Evolutionary conservation across 2,329 filamentous ascomycete species (phyloP), one percentile per base, ranked within the genome.

Genomic region (Botryosphaeria agaves): DNA sequence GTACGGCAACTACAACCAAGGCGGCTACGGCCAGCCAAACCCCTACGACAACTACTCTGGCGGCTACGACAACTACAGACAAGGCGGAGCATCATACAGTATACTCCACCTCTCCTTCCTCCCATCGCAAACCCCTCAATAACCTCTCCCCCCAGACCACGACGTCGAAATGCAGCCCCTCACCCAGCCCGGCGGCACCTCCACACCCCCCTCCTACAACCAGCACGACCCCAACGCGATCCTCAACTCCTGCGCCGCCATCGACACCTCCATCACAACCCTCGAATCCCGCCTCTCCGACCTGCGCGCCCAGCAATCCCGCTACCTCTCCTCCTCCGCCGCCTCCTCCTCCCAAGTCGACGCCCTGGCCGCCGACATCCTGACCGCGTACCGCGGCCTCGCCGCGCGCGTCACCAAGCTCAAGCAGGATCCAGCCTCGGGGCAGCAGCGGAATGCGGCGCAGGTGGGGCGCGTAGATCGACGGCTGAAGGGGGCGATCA

Each of bases 391-490:
- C 63, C 76, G 80, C 38, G 70, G 67, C 35, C 69, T 95, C 34
- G 81, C 78, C 33, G 72, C 77, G 31, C 76, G 80, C 31, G 74
- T 94, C 40, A 81, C 79, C 55, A 64, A 68, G 38, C 69, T 94
- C 59, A 94, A 94, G 65, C 74, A 74, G 41, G 76, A 76, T 43
- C 76, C 76, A 24, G 82, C 85, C 36, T 76, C 79, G 16, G 70
- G 72, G 35, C 72, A 71, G 38, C 63, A 74, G 26, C 73, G 73
- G 48, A 89, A 92, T 54, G 67, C 69, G 32, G 67, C 76, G 19
- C 85, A 94, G 53, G 77, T 94, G 39, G 76, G 77, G 44, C 75
- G 76, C 34, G 71, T 89, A 27, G 81, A 91, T 52, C 70, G 78
- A 31, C 70, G 76, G 33, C 65, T 94, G 42, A 85, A 87, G 61